These are phyloP conservation scores for Apiospora marii DNA, from an alignment of 2,329 filamentous ascomycete genomes.

Conservation along the genomic window DNA sequence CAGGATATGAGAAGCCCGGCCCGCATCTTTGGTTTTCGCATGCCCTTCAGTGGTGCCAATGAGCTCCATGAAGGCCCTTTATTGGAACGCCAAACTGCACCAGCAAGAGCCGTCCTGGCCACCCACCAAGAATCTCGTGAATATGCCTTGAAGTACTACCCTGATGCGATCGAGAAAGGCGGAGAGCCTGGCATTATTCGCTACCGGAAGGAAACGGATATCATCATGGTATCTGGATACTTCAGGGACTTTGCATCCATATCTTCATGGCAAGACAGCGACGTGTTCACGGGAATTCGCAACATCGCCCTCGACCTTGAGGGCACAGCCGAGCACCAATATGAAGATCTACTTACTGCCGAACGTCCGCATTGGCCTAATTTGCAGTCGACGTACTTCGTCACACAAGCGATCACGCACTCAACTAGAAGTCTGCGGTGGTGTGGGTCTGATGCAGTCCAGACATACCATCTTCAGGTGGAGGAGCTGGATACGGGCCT, in stretches of 20 bases:
- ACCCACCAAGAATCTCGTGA: conserved; percentile 43
- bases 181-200: conserved; percentile 32
- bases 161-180: conserved; percentile 39
- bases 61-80: conserved; percentile 31
- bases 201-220: conserved; percentile 41
- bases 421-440: conserved; percentile 31
- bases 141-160: conserved; percentile 42
- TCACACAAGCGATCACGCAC: conserved; percentile 6
- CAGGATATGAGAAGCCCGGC: conserved; percentile 38
- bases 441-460: conserved; percentile 35
- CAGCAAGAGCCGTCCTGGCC: conserved; percentile 42
- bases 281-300: conserved; percentile 3
- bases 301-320: conserved; percentile 16
- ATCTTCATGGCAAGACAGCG: neutral
- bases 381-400: conserved; percentile 33
- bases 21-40: conserved; percentile 37
- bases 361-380: neutral
- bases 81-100: conserved; percentile 40
- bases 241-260: neutral
- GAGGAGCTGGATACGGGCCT: conserved; percentile 33
- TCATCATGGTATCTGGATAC: conserved; percentile 33
- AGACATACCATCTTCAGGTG: conserved; percentile 32
- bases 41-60: neutral
- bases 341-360: conserved; percentile 2
- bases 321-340: neutral